Base-by-base conservation (phyloP, 352 stramenopile species). In the Pythium periplocum region DNA sequence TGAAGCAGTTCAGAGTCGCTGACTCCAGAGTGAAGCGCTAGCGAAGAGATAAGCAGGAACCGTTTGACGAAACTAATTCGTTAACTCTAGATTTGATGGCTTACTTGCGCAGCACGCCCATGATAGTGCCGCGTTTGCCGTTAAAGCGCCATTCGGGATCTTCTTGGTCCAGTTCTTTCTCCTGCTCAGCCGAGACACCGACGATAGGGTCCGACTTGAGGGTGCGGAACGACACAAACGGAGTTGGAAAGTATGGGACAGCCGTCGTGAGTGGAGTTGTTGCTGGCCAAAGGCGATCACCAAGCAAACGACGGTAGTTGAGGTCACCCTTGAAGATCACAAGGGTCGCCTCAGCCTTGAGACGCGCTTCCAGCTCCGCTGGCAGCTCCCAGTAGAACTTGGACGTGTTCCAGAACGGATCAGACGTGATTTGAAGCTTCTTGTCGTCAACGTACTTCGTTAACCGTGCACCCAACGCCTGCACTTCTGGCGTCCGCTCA, bases 291-390 rank as follows among this genome's bases (percentile, higher is more conserved):
- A 90, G 63, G 33, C 92, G 78, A 64, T 99, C 96, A 4, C 94
- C 94, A 1, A 98, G 66, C 11, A 98, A 59, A 5, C 95, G 85
- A n/a, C 96, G 81, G 69, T 99, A 99, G 65, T 99, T 99, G 40
- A 97, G 89, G 65, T 99, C 96, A 17, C 96, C 96, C 69, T 99
- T 99, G 11, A 98, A 75, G 70, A 98, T 97, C 45, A 97, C 87
- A 26, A 99, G 74, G 44, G 90, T 67, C 26, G 73, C 67, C 5
- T 82, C 66, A 0, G n/a, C 40, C 2, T 43, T 34, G 1, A 90
- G 32, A 2, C 59, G 62, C 26, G 44, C 55, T 6, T 59, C 53
- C 9, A 89, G 40, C 33, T 72, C 51, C 4, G 45, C 37, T 0
- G 75, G 73, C 62, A 90, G 73, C 17, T 90, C 79, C 62, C 73